phyloP scores from a whole-genome alignment of 1,284 basidiomycete species.

The Heterobasidion occidentale region DNA sequence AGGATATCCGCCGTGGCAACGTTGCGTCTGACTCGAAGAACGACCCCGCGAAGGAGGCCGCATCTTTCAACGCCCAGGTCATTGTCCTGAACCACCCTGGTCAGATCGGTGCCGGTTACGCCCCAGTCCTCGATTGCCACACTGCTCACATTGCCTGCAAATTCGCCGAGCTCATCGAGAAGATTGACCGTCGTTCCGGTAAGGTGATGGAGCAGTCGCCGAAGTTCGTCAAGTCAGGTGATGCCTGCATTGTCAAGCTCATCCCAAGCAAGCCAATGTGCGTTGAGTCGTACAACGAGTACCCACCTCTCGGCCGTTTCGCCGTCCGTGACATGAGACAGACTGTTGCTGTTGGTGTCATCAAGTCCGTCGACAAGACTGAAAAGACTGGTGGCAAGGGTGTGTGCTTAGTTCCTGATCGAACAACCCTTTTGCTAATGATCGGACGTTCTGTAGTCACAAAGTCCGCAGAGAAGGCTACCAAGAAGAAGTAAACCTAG shows the following conservation, averaged over 20 bases:
- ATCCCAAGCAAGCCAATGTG: constrained; percentile 97
- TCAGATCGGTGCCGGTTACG: constrained; percentile 97
- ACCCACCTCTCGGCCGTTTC: constrained; percentile 99
- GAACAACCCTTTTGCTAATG: constrained; percentile 6
- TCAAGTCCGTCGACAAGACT: constrained; percentile 93
- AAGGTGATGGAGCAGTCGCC: constrained; percentile 84
- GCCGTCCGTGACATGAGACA: constrained; percentile 98
- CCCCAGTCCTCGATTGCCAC: constrained; percentile 99
- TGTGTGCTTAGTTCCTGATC: constrained; percentile 26
- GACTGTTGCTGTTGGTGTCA: constrained; percentile 96
- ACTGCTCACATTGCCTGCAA: constrained; percentile 99
- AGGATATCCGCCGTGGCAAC: constrained; percentile 99
- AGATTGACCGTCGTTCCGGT: constrained; percentile 98
- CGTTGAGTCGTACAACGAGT: constrained; percentile 96
- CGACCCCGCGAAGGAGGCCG: constrained; percentile 98
- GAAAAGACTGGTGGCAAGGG: constrained; percentile 83
- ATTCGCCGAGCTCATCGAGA: constrained; percentile 96
- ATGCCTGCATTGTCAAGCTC: constrained; percentile 97
- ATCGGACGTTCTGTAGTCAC: constrained; percentile 51
- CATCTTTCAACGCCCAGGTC: constrained; percentile 99
- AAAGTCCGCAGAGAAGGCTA: constrained; percentile 93
- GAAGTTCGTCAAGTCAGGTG: constrained; percentile 97
- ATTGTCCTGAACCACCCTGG: constrained; percentile 99
- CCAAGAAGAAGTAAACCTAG: constrained; percentile 92
- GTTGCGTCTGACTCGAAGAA: constrained; percentile 99